Evolutionary conservation across 2,329 filamentous ascomycete genomes (phyloP).

Genomic region (Dactylonectria estremocensis): DNA sequence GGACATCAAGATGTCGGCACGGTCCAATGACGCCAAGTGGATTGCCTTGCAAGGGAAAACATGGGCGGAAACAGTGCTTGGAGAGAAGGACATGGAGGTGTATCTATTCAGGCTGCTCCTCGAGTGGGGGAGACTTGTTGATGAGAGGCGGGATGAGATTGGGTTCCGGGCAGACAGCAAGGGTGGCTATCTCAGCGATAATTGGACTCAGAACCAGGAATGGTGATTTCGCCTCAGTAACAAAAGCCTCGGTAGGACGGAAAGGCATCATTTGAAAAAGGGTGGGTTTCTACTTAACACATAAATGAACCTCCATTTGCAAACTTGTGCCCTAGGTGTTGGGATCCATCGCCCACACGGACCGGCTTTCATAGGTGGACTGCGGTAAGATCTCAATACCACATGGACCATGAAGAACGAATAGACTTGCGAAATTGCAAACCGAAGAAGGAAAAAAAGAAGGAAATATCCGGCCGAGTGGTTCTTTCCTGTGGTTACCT

Average conservation of each 20-base stretch:
- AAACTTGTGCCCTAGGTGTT: slow-evolving; percentile 11
- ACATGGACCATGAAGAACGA: slow-evolving; percentile 26
- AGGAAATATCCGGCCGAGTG: no score
- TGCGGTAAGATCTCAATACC: slow-evolving; percentile 8
- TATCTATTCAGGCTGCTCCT: slow-evolving; percentile 85
- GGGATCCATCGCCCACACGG: slow-evolving; percentile 16
- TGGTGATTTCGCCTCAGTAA: slow-evolving; percentile 37
- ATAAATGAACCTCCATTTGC: slow-evolving; percentile 1
- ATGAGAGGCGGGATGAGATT: slow-evolving; percentile 70
- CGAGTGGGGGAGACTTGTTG: slow-evolving; percentile 81
- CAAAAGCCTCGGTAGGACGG: neutral
- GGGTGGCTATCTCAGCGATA: slow-evolving; percentile 49
- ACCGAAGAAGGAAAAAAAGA: slow-evolving; percentile 4
- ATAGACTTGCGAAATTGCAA: slow-evolving; percentile 26
- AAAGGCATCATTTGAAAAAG: neutral
- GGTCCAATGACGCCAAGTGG: slow-evolving; percentile 69
- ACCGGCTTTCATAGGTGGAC: slow-evolving; percentile 1
- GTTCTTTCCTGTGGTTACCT: slow-evolving; percentile 10
- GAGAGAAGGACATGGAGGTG: slow-evolving; percentile 83
- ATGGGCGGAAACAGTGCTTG: slow-evolving; percentile 75
- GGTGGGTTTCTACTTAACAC: slow-evolving; percentile 18
- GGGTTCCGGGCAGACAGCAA: slow-evolving; percentile 52
- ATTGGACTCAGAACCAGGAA: slow-evolving; percentile 48
- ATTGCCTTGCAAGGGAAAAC: slow-evolving; percentile 76
- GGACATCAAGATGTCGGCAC: slow-evolving; percentile 63